Base-by-base conservation (phyloP, 176 grass and related monocot genomes). In the Musa acuminata region DNA sequence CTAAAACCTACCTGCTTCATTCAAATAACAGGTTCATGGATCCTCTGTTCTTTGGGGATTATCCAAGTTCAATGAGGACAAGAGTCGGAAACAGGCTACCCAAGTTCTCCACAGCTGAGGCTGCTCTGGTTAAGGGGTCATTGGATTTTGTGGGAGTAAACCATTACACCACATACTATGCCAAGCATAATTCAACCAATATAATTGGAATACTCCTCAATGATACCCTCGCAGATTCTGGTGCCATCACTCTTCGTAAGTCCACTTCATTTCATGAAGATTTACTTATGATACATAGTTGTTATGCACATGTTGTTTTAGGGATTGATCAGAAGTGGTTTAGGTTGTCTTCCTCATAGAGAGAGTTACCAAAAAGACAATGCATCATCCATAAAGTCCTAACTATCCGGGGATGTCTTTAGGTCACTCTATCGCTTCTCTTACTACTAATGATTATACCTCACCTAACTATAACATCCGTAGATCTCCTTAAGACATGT, bases 141-240 rank as follows among this genome's bases (percentile, higher is more conserved):
- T 73, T 98, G 71, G 94, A 98, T 82, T 98, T 93, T 23, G 84
- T 98, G 70, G 94, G 94, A n/a, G 83, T 98, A 86, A 98, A 98
- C 80, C 90, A 98, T 75, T 98, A 98, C 78, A 98, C 94, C 22
- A 98, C 94, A 19, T 98, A 83, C 62, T 98, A 91, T 64, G 82
- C 90, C 27, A 82, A 71, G 75, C 73, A 93, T 43, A 98, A 87
- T 72, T 53, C 68, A 17, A 93, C 80, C 2, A 82, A 87, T 66
- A 54, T 93, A 72, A 85, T 93, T 72, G 82, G 59, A 0, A 1
- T 17, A 1, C 8, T 98, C 14, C 73, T 98, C 8, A 82, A 87
- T 52, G 75, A 98, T 58, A 85, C 90, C 19, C 23, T 91, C 11
- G 85, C 94, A 0, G 94, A 98, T 83, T 89, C 94, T 13, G 94